These are phyloP conservation scores for Botryotinia calthae DNA, from an alignment of 2,329 filamentous ascomycete species.

Conservation along the genomic window DNA sequence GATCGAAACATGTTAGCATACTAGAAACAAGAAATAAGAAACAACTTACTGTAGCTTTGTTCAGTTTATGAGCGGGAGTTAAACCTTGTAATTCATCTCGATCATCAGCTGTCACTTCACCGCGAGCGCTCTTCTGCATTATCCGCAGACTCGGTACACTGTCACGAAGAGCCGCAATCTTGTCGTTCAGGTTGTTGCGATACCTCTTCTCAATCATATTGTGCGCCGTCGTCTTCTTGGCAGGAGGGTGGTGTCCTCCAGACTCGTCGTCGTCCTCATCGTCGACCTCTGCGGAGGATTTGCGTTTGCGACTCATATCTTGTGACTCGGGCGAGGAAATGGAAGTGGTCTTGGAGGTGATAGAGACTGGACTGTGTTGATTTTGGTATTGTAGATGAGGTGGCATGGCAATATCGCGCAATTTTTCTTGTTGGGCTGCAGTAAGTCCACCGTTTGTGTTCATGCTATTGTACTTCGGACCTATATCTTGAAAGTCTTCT, in stretches of 20 bases:
- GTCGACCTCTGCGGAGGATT: constrained; percentile 58
- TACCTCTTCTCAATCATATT: constrained; percentile 99
- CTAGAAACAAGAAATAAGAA: neutral
- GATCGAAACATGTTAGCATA: neutral
- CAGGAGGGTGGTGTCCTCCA: constrained; percentile 54
- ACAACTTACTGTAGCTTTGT: constrained; percentile 79
- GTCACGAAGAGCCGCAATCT: constrained; percentile 87
- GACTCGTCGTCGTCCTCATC: constrained; percentile 61
- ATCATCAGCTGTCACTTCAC: constrained; percentile 69
- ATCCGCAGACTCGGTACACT: constrained; percentile 88
- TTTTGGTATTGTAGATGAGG: constrained; percentile 54
- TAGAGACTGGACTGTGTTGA: constrained; percentile 57
- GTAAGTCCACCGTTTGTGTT: constrained; percentile 47
- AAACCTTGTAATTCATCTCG: constrained; percentile 78
- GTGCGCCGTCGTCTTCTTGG: constrained; percentile 93
- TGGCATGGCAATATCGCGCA: constrained; percentile 64
- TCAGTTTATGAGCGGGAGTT: constrained; percentile 87
- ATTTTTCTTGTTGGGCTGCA: constrained; percentile 58
- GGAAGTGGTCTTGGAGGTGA: constrained; percentile 46
- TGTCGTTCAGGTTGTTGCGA: constrained; percentile 93
- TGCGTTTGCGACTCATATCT: constrained; percentile 62
- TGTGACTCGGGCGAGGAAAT: constrained; percentile 61
- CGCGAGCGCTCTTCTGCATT: constrained; percentile 69
- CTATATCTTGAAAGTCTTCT: constrained; percentile 26
- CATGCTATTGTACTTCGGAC: constrained; percentile 22